Evolutionary conservation across 257 asterid species (phyloP), one percentile per base, ranked within the genome.

Genomic region (Lantana camara): DNA sequence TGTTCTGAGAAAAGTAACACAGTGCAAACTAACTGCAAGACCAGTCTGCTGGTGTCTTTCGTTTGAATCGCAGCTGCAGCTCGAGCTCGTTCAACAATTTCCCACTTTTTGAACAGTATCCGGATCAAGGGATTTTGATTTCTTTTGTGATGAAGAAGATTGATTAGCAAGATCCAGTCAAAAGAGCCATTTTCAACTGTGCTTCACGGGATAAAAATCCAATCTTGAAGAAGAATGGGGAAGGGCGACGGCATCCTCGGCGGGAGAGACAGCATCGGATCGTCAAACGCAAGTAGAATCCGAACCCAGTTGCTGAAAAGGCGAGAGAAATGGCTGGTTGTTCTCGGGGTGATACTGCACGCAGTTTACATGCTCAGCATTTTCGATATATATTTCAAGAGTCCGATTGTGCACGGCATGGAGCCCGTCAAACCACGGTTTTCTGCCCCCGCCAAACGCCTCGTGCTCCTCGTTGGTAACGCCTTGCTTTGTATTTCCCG

Each of bases 281-380:
- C 77, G 73, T 57, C 89, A 8, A 83, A 71, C 12, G 47, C 73
- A 23, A 80, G 60, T 9, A 69, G 55, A 66, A 60, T 9, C 38
- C 80, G 87, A 70, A 78, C 81, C 13, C 80, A 70, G 64, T 83
- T 85, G 80, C 70, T 85, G 20, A 79, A 57, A 73, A 66, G 83
- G 51, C 84, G 86, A 74, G 97, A 84, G 57, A 90, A 79, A 77
- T 90, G 96, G 95, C 81, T 93, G 20, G 97, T 93, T 5, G 60
- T 83, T 62, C 92, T 93, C 29, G 99, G 99, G 8, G 80, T 93
- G n/a, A 57, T 86, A 56, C 90, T 93, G 52, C 99, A 93, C 88
- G 96, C 97, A 23, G 86, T 89, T 7, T 92, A 89, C 83, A 92
- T 92, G 98, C 89, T 93, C 66, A 90, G 99, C 85, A 93, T 90